Evolutionary conservation across 2,329 filamentous ascomycete genomes (phyloP), one percentile per base, ranked within the genome.

Genomic region (Pseudocercospora cruenta): DNA sequence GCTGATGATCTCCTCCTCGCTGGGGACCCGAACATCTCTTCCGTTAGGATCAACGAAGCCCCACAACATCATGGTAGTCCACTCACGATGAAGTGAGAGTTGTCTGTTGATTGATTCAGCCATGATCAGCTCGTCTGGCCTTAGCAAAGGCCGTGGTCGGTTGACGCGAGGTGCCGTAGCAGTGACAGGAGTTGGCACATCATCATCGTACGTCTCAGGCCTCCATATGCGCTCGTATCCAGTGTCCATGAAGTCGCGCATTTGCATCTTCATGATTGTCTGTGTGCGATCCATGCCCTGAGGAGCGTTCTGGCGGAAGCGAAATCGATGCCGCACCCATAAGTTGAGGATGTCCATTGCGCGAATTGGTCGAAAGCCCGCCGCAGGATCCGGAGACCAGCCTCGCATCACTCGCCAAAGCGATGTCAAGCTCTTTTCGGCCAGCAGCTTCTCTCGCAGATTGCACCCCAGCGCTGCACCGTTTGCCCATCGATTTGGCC

Each of bases 391-490:
- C 4, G 70, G 70, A n/a, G 78, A 80, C 67, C 85, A 84, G 47
- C 86, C 81, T 57, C 86, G 83, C 31, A 95, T 80, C 2, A 90
- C 79, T 53, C 85, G 79, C 81, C 85, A 89, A 4, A 92, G 72
- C 0, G 73, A 68, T 12, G 74, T 77, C 45, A 79, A 67, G 31
- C 65, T 70, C 6, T 69, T 59, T 62, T 78, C 76, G 10, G 69
- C 68, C 16, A 76, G 67, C 64, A 92, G 80, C 28, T 90, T 78
- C 33, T 86, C 81, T 45, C 86, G 79, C 22, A 83, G 79, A 26
- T 79, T 79, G 31, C 81, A 80, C 51, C 81, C 81, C 2, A 81
- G 79, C 4, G 60, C 60, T 33, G 65, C 58, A 22, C 69, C 68
- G 33, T 63, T 31, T 39, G 53, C 49, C 66, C 64, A 65, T 36